Base-by-base conservation (phyloP, 441 rosid genomes). In the Populus hybrid region DNA sequence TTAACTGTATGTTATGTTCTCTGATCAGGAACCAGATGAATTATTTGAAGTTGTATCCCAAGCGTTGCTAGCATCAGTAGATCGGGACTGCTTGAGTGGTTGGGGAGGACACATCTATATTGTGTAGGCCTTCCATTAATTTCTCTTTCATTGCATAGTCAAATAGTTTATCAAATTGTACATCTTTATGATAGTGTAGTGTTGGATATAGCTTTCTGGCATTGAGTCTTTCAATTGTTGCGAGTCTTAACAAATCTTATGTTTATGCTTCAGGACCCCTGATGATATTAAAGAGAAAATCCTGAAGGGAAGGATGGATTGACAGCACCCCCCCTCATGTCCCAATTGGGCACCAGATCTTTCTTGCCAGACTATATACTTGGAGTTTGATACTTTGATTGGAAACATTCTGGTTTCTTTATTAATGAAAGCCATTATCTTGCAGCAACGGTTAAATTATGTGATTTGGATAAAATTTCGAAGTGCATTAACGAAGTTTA, bases 41-140 rank as follows among this genome's bases (percentile, higher is more conserved):
- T 77, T 96, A 78, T 91, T 91, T 12, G 99, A 94, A 86, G 90
- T 91, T 11, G 83, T 94, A 3, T 91, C 99, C 24, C 98, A 96
- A 83, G 99, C 99, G 42, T 85, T 96, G 61, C 85, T 91, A 18
- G 84, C 99, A 35, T 96, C 99, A 0, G 97, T 96, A 5, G 98
- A 94, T 84, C 91, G 97, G 75, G 99, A 96, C 86, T 96, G 98
- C 80, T 82, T 96, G 78, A 92, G 97, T 86, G 98, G 99, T 42
- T 94, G 98, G 99, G 99, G 99, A 82, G 97, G 98, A 61, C 95
- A 92, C 71, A 93, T 94, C 79, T 96, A 94, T 79, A 85, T 96
- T 85, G 95, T 96, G 98, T 95, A 92, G 89, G 97, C 76, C 66
- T 81, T 69, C 75, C 10, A 68, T 71, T 38, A 3, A n/a, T 30